Conservation (phyloP, 768 basidiomycete genomes). For the Auriscalpium vulgare region DNA sequence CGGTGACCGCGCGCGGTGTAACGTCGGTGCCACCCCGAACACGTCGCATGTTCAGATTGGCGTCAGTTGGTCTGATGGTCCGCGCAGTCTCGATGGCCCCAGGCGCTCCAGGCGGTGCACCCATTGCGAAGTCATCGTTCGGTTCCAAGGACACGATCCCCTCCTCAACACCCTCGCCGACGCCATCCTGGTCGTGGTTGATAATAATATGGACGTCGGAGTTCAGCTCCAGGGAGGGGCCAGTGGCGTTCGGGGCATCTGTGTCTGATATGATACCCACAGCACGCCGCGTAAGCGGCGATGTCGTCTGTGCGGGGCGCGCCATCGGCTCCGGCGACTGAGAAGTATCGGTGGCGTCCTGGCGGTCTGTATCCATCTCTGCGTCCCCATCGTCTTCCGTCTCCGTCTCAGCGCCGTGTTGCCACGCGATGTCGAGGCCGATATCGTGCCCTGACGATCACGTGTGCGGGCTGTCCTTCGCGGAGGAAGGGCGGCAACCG, state of each 20-base stretch:
- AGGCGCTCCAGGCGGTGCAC: conserved; percentile 86
- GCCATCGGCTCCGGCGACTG: conserved; percentile 25
- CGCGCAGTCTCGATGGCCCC: conserved; percentile 50
- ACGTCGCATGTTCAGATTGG: conserved; percentile 11
- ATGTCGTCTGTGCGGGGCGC: conserved; percentile 17
- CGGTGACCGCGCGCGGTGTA: conserved; percentile 55
- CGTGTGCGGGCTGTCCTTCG: conserved; percentile 24
- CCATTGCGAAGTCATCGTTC: conserved; percentile 88
- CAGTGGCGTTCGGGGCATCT: conserved; percentile 19
- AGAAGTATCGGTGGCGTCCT: conserved; percentile 19
- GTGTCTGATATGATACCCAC: conserved; percentile 42
- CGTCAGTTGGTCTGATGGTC: conserved; percentile 15
- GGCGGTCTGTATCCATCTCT: conserved; percentile 32
- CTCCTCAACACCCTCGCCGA: conserved; percentile 55
- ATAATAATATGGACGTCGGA: conserved; percentile 46
- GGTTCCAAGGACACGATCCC: conserved; percentile 69
- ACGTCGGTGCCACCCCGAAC: conserved; percentile 30
- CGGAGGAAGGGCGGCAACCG: conserved; percentile 14
- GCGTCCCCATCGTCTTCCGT: conserved; percentile 70
- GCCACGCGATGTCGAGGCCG: conserved; percentile 21
- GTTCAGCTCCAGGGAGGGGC: conserved; percentile 32
- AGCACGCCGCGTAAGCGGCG: conserved; percentile 31
- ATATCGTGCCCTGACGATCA: conserved; percentile 13
- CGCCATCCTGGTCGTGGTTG: conserved; percentile 36
- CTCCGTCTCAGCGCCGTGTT: conserved; percentile 63